A percentile compares a stretch with the other conserved stretches of the same genome.
Evolutionary conservation across 495 filamentous ascomycete genomes (phyloP).

Genomic region (Penicillium salamii): DNA sequence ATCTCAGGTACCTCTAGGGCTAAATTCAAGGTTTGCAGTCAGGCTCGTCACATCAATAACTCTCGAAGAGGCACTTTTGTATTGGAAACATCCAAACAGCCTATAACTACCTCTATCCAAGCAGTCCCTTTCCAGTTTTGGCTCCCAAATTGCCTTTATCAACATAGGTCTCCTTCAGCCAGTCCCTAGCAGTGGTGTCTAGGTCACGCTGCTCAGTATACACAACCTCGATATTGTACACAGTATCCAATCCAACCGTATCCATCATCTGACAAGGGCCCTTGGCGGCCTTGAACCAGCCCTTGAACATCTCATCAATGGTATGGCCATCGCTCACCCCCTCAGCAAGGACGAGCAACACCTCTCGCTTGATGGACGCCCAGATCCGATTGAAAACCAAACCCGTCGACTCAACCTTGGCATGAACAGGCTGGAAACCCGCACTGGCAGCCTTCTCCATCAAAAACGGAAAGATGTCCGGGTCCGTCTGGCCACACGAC

Average conservation of each 20-base stretch:
- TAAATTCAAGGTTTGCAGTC: too few relatives aligned
- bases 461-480: slow-evolving; percentile 43
- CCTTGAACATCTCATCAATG: slow-evolving; percentile 43
- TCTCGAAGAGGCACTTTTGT: background rate
- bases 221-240: slow-evolving; percentile 38
- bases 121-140: slow-evolving; percentile 28
- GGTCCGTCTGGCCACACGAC: slow-evolving; percentile 43
- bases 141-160: slow-evolving; percentile 38
- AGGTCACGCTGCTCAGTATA: slow-evolving; percentile 26
- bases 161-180: slow-evolving; percentile 40
- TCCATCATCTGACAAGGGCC: slow-evolving; percentile 50
- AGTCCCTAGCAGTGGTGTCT: slow-evolving; percentile 18
- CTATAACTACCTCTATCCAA: slow-evolving; percentile 5
- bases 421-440: slow-evolving; percentile 42
- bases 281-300: slow-evolving; percentile 44
- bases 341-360: slow-evolving; percentile 41
- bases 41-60: too few relatives aligned
- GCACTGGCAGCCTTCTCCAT: slow-evolving; percentile 32
- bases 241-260: slow-evolving; percentile 44
- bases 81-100: background rate
- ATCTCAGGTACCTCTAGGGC: too few relatives aligned
- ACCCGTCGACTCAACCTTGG: slow-evolving; percentile 43
- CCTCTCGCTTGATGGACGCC: slow-evolving; percentile 50
- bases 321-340: slow-evolving; percentile 39
- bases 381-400: slow-evolving; percentile 52